Evolutionary conservation across 2,329 filamentous ascomycete genomes (phyloP).

Genomic region (Cytospora piceae): DNA sequence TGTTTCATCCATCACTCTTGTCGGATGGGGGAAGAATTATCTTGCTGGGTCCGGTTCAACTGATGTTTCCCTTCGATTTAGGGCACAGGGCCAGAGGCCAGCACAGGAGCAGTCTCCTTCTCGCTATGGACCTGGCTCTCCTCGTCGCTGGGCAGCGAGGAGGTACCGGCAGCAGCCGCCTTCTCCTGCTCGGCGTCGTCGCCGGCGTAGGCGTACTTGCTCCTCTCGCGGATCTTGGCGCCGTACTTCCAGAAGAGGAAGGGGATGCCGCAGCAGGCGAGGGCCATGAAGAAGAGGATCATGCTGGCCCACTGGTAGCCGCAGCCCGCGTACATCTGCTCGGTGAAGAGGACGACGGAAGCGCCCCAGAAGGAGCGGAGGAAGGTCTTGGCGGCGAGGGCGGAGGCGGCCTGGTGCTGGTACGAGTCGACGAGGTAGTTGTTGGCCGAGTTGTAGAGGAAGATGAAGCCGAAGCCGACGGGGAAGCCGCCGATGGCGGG

Average conservation of each 20-base stretch:
- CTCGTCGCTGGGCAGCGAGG: constrained; percentile 38
- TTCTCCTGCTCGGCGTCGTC: constrained; percentile 51
- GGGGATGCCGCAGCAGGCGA: constrained; percentile 81
- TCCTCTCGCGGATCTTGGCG: constrained; percentile 67
- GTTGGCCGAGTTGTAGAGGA: constrained; percentile 79
- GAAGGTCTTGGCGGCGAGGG: constrained; percentile 80
- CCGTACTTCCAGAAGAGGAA: constrained; percentile 82
- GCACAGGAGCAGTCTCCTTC: background rate
- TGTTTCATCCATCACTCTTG: background rate
- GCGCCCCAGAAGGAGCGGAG: constrained; percentile 82
- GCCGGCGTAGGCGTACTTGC: constrained; percentile 73
- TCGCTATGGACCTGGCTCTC: constrained; percentile 39
- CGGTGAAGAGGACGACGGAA: constrained; percentile 75
- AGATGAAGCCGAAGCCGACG: constrained; percentile 81
- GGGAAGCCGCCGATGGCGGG: constrained; percentile 72
- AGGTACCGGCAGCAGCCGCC: background rate
- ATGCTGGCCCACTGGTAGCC: constrained; percentile 77
- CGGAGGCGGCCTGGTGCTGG: constrained; percentile 76
- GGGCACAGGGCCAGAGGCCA: constrained; percentile 6
- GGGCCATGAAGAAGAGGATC: constrained; percentile 72
- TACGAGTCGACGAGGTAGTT: constrained; percentile 71
- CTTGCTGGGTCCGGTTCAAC: background rate
- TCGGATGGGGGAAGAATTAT: background rate
- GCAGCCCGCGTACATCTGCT: constrained; percentile 76
- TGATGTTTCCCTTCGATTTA: background rate